phyloP scores from a whole-genome alignment of 371 early-diverging fungal species.

The Saksenaea vasiformis region DNA sequence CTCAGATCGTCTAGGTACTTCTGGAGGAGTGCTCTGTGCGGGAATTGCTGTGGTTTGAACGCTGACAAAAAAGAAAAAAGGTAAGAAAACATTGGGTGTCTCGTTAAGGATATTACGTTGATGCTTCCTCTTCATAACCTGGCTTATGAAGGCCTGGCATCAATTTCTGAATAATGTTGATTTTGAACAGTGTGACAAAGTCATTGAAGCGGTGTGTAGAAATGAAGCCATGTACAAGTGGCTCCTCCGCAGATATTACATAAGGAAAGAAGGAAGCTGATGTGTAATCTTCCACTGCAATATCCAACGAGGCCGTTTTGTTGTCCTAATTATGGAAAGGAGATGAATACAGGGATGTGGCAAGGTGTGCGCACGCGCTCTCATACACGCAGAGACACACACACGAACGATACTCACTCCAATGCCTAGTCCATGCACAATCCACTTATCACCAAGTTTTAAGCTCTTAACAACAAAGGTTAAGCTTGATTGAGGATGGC shows the following conservation, averaged over 20 bases:
- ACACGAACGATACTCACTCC: constrained; percentile 42
- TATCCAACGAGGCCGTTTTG: constrained; percentile 61
- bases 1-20: constrained; percentile 5
- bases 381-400: too few species aligned
- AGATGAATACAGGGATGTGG: neutral
- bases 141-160: constrained; percentile 67
- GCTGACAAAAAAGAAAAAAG: neutral
- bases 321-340: constrained; percentile 48
- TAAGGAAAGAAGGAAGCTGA: constrained; percentile 62
- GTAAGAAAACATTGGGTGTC: neutral
- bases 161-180: constrained; percentile 66
- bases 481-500: constrained; percentile 68
- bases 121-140: constrained; percentile 33
- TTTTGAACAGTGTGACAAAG: constrained; percentile 58
- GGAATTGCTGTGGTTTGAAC: neutral
- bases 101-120: neutral
- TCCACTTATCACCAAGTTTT: constrained; percentile 60
- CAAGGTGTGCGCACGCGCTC: too few species aligned
- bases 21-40: constrained; percentile 8
- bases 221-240: constrained; percentile 60
- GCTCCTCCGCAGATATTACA: constrained; percentile 34
- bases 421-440: constrained; percentile 69
- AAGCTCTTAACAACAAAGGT: constrained; percentile 73
- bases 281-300: constrained; percentile 54
- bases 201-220: constrained; percentile 63